These are phyloP conservation scores for Volutella citrinella DNA, from an alignment of 2,329 filamentous ascomycete species.

Conservation along the genomic window DNA sequence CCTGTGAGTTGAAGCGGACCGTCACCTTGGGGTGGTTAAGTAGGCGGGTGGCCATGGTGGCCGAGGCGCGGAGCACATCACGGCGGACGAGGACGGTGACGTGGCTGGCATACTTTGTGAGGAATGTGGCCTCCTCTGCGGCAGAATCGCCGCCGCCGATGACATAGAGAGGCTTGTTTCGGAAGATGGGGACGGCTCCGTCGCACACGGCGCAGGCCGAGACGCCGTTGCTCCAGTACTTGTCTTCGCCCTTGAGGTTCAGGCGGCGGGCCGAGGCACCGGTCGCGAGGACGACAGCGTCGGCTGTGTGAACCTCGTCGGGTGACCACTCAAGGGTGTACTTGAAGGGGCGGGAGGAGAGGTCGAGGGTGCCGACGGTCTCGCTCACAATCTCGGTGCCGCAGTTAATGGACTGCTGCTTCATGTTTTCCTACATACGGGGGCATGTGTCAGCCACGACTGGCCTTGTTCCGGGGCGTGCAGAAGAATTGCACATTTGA, in stretches of 20 bases:
- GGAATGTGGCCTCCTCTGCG: constrained; percentile 94
- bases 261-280: constrained; percentile 88
- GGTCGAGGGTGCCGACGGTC: constrained; percentile 85
- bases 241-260: constrained; percentile 81
- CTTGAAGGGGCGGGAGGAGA: constrained; percentile 82
- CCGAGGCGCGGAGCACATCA: constrained; percentile 82
- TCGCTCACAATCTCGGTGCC: constrained; percentile 92
- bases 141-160: constrained; percentile 97
- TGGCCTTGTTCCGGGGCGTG: no score
- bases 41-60: constrained; percentile 87
- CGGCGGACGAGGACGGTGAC: constrained; percentile 90
- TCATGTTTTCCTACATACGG: constrained; percentile 73
- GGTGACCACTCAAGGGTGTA: constrained; percentile 90
- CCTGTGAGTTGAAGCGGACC: constrained; percentile 80
- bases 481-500: no score
- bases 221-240: constrained; percentile 97
- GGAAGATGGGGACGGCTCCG: constrained; percentile 94
- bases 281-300: constrained; percentile 90
- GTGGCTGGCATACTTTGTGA: constrained; percentile 95
- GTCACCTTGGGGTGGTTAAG: constrained; percentile 84
- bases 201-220: constrained; percentile 97
- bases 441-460: constrained; percentile 5
- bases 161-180: constrained; percentile 91
- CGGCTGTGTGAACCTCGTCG: constrained; percentile 80
- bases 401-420: constrained; percentile 83